Percentiles rank a stretch among this genome's conserved stretches.
phyloP scores from a whole-genome alignment of 441 rosid species.

The Raphanus hybrid region DNA sequence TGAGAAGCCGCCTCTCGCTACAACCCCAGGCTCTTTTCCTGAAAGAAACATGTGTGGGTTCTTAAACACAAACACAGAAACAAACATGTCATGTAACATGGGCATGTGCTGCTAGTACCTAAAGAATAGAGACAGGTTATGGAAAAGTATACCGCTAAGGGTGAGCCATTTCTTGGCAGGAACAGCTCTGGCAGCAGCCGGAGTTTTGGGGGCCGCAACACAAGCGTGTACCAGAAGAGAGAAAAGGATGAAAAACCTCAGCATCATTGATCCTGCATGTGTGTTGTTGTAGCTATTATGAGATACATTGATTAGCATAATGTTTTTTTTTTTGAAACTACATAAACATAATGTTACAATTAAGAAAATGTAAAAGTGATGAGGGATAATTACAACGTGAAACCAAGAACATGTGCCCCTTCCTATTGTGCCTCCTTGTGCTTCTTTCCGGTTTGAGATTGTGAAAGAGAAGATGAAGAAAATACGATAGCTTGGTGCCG shows the following conservation, averaged over 20 bases:
- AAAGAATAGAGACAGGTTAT: neutral
- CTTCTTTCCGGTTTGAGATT: slow-evolving; percentile 20
- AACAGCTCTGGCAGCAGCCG: neutral
- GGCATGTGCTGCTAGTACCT: neutral
- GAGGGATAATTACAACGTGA: slow-evolving; percentile 5
- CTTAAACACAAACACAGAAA: neutral
- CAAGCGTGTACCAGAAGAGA: slow-evolving; percentile 13
- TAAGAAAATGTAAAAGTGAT: neutral
- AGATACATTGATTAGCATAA: neutral
- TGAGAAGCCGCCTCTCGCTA: slow-evolving; percentile 83
- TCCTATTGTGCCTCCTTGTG: slow-evolving; percentile 35
- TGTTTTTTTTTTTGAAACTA: too few species aligned
- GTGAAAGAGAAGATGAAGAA: slow-evolving; percentile 24
- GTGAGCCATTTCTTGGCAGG: slow-evolving; percentile 43
- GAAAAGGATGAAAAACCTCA: slow-evolving; percentile 11
- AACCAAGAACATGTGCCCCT: slow-evolving; percentile 35
- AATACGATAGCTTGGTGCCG: slow-evolving; percentile 29
- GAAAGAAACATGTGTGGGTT: neutral
- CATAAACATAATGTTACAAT: neutral
- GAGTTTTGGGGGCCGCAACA: slow-evolving; percentile 25
- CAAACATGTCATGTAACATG: neutral
- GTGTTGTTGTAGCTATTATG: neutral
- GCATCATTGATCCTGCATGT: slow-evolving; percentile 34
- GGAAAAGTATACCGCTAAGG: slow-evolving; percentile 35
- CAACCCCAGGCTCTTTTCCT: slow-evolving; percentile 62